Evolutionary conservation across 2,329 filamentous ascomycete genomes (phyloP), one percentile per base, ranked within the genome.

Genomic region (Elsinoe fawcettii): DNA sequence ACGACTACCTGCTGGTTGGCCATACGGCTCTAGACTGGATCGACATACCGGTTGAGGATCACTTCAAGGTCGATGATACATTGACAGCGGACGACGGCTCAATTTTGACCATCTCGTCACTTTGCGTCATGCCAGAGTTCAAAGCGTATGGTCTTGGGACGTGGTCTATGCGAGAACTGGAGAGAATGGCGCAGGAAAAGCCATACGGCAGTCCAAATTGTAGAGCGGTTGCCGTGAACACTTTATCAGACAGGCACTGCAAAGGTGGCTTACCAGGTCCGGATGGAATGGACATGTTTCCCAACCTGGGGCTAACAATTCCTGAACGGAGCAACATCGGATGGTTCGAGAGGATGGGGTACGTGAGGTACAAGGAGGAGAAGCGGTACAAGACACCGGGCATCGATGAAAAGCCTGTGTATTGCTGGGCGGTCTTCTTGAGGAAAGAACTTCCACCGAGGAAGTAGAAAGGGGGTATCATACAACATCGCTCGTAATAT

Each of bases 91-190:
- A 39, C 3, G 60, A 60, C 9, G 56, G 60, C 6, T 58, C 55
- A 11, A 37, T 62, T 0, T 16, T 63, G 25, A 59, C 55, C 4
- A 61, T 63, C 51, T 57, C 60, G 1, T 51, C 59, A n/a, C 59
- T 63, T 16, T 62, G 62, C 54, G 56, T 63, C 7, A 49, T 60
- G 34, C 60, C 62, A n/a, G 51, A 54, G 4, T 61, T 60, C 41
- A 54, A 58, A 36, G 34, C 55, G 12, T 53, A 56, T 3, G 56
- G 62, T 1, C 37, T 63, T 9, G 62, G 62, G 39, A 58, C 57
- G 1, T 62, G 59, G 34, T 59, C 62, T 3, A 60, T 63, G 59
- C 55, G 57, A 9, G 43, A 58, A 16, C 51, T 55, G 18, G 62
- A 63, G 30, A 41, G 49, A 9, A 51, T 62, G 34, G 60, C 60